Base-by-base conservation (phyloP, 208 protist species). In the Endotrypanum monterogeii region DNA sequence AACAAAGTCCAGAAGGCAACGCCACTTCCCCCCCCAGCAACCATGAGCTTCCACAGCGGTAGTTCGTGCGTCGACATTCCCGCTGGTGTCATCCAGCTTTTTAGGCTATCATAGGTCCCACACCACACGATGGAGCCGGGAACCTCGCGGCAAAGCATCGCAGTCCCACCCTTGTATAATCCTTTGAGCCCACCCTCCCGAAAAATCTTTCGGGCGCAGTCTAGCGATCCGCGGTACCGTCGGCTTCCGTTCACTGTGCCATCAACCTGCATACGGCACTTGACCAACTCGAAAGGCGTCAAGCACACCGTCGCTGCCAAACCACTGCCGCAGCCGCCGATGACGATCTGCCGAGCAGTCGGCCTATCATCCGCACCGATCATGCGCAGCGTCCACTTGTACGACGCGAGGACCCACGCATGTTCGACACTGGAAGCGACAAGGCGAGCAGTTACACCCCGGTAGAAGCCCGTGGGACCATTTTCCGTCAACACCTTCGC, bases 201-300 rank as follows among this genome's bases (percentile, higher is more conserved):
- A 25, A 86, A 52, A 20, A 92, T 89, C 11, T 79, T 57, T 44
- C 52, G 71, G 1, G 83, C 70, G 73, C 91, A 96, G 78, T 95
- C 79, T 23, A 85, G 71, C 23, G 90, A 87, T 28, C 79, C 75
- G 30, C 65, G 37, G 74, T 91, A 91, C n/a, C 48, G 60, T 12
- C 73, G 69, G 55, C 69, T 56, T 12, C 71, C 73, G 6, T 62
- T 75, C n/a, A n/a, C n/a, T 16, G 44, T 25, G 52, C 88, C 88
- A 55, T 89, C 90, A 1, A 87, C 87, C 78, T 96, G 92, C 87
- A 98, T 82, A 46, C 72, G 80, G 63, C 90, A 97, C 90, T 95
- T 96, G 41, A 98, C 83, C 25, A 96, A 78, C 74, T 96, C 92
- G 50, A 96, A 89, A 0, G 94, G 94, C 4, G 92, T 92, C 9